A percentile compares a stretch with the other conserved stretches of the same genome.
phyloP scores from a whole-genome alignment of 257 asterid species.

The Solanum acaule region DNA sequence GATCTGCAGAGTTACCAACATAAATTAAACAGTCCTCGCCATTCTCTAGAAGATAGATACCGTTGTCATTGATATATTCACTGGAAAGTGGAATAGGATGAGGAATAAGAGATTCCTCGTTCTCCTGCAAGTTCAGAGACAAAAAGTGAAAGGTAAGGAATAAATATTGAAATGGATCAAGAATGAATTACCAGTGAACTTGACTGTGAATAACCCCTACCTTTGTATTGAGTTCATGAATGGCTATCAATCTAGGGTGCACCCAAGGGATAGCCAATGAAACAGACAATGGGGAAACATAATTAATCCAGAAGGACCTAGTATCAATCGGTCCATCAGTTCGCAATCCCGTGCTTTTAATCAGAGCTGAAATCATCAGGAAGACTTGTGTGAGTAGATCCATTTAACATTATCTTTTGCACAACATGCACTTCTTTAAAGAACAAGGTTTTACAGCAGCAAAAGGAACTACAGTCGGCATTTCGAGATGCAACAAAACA shows the following conservation, averaged over 20 bases:
- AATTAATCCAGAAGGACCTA: constrained; percentile 82
- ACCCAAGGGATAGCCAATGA: constrained; percentile 79
- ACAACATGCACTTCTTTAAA: not conserved
- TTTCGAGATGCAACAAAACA: not conserved
- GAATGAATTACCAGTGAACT: not conserved
- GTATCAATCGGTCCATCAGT: constrained; percentile 79
- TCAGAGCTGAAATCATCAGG: constrained; percentile 45
- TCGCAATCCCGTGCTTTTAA: constrained; percentile 76
- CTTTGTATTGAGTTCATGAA: constrained; percentile 76
- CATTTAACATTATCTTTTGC: not conserved
- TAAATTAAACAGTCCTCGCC: constrained; percentile 85
- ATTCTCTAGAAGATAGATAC: constrained; percentile 90
- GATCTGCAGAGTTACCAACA: constrained; percentile 55
- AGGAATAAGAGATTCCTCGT: constrained; percentile 55
- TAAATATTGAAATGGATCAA: not conserved
- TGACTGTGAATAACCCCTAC: constrained; percentile 7
- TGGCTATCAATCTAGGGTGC: constrained; percentile 78
- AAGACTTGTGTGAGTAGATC: not conserved
- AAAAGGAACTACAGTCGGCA: not conserved
- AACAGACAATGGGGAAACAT: constrained; percentile 66
- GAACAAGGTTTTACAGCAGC: not conserved
- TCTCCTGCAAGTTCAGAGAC: constrained; percentile 42
- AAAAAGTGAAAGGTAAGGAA: not conserved
- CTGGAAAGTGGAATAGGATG: constrained; percentile 66
- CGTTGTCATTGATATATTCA: constrained; percentile 58